Conservation (phyloP, 306 rosid genomes). For the Abrus precatorius region DNA sequence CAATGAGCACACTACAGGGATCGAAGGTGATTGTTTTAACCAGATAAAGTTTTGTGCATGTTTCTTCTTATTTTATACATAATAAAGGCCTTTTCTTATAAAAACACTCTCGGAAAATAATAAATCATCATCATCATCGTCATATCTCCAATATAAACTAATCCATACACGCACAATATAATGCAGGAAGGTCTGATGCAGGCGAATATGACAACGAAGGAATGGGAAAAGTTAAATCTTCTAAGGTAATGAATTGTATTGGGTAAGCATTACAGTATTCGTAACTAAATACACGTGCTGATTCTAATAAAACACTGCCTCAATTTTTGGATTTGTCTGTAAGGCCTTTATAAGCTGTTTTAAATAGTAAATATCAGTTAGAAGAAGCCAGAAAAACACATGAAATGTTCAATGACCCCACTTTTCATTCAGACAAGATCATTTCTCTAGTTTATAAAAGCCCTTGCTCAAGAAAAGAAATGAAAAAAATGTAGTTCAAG, state of each 20-base stretch:
- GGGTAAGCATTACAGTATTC: background rate
- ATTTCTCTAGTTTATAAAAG: background rate
- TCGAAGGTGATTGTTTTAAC: conserved; percentile 60
- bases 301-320: background rate
- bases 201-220: conserved; percentile 51
- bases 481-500: background rate
- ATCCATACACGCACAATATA: conserved; percentile 1
- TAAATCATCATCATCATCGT: too few relatives aligned
- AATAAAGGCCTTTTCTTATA: background rate
- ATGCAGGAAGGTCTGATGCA: conserved; percentile 54
- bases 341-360: background rate
- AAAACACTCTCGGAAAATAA: too few relatives aligned
- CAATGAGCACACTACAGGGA: conserved; percentile 51
- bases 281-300: conserved; percentile 10
- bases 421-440: background rate
- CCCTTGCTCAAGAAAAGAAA: background rate
- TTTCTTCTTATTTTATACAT: background rate
- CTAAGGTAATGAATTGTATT: conserved; percentile 62
- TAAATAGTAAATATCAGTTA: background rate
- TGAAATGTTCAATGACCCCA: background rate
- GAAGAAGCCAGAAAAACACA: background rate
- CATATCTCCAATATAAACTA: background rate
- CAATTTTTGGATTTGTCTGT: conserved; percentile 7
- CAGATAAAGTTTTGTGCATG: background rate
- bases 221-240: conserved; percentile 51